Evolutionary conservation across 2,329 filamentous ascomycete species (phyloP), one percentile per base, ranked within the genome.

Genomic region (Nemania abortiva): DNA sequence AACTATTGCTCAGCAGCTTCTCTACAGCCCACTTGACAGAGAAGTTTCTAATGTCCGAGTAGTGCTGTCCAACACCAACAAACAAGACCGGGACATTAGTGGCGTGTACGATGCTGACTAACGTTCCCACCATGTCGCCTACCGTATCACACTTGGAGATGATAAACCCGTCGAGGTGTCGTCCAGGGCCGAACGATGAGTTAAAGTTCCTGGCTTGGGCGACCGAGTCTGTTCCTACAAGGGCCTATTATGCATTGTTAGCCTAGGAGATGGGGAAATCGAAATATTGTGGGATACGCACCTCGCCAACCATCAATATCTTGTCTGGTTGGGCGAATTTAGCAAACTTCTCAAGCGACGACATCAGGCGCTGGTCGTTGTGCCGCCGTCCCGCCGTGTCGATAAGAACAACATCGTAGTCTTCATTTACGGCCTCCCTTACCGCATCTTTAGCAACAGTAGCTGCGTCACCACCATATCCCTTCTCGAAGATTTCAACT

Each of bases 81-180:
- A 99, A 99, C 11, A 98, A 87, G 22, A 99, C 94, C 0, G 97
- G 97, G 54, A 99, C 97, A 31, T 95, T 94, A 3, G 97, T 99
- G 2, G 96, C 95, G 82, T 98, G 95, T 47, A 99, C 95, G 85
- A 99, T 95, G 79, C 93, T 97, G 71, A 99, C 96, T 72, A 99
- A 85, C 2, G 95, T 98, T 74, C 88, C 94, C 52, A 98, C 94
- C 95, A 98, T 98, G 82, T 98, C 95, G n/a, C 96, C 97, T 45
- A 99, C 97, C 0, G 96, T 99, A 83, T 99, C 96, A 80, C 96
- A 98, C 82, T 99, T 99, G 69, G 92, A 95, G 75, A 99, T 98
- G 79, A 99, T 97, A 81, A 99, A 99, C 6, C 96, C 96, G 81
- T 99, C 97, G 45, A 99, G 86, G 31, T 89, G 88, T 66, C 95